phyloP scores from a whole-genome alignment of 306 rosid species.

The Mucuna pruriens region DNA sequence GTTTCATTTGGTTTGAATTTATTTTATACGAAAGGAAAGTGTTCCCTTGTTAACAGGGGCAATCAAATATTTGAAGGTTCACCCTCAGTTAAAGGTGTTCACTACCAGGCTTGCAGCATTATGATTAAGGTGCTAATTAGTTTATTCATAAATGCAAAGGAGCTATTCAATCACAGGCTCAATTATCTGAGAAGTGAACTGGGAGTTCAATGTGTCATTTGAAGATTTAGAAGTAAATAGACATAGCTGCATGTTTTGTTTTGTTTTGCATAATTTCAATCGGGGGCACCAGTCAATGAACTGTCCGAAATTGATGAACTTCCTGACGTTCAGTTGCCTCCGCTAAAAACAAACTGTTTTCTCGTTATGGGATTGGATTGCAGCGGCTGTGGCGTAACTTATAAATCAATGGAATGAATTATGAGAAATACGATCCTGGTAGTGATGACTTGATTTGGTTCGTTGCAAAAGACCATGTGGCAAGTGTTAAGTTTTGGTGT shows the following conservation, averaged over 20 bases:
- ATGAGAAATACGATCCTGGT: conserved; percentile 36
- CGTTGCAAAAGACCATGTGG: not conserved
- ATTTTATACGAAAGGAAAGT: conserved; percentile 49
- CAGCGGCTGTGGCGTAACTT: conserved; percentile 58
- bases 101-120: conserved; percentile 35
- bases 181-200: conserved; percentile 54
- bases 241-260: conserved; percentile 59
- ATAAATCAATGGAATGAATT: conserved; percentile 53
- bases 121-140: conserved; percentile 57
- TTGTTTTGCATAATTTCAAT: conserved; percentile 53
- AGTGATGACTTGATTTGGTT: not conserved
- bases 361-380: conserved; percentile 49
- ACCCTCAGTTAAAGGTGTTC: conserved; percentile 53
- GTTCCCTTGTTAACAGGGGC: conserved; percentile 55
- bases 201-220: conserved; percentile 58
- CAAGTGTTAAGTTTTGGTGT: not conserved
- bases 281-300: conserved; percentile 38
- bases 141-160: conserved; percentile 54
- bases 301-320: conserved; percentile 43
- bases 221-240: conserved; percentile 54
- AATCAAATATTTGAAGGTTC: conserved; percentile 57
- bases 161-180: conserved; percentile 64
- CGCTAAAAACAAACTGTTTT: conserved; percentile 45
- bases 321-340: conserved; percentile 45
- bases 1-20: not conserved